These are phyloP conservation scores for Ophiocordyceps robertsii DNA, from an alignment of 2,329 filamentous ascomycete genomes.

Conservation along the genomic window DNA sequence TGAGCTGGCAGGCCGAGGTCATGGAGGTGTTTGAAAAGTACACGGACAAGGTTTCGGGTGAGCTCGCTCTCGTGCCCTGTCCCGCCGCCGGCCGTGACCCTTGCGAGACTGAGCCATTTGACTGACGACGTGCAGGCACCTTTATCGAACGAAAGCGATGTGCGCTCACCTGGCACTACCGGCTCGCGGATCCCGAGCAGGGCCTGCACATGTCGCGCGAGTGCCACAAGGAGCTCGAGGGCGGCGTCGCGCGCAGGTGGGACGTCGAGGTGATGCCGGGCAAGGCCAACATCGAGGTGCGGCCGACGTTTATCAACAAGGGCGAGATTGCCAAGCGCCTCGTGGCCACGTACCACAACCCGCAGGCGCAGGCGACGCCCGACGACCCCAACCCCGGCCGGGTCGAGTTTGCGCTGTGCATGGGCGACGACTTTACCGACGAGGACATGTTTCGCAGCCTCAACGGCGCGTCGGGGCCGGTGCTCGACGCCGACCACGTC, in stretches of 20 bases:
- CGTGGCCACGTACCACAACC: constrained; percentile 55
- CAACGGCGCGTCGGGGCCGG: constrained; percentile 41
- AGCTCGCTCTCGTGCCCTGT: constrained; percentile 12
- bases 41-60: constrained; percentile 74
- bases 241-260: constrained; percentile 62
- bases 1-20: constrained; percentile 85
- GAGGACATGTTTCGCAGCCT: constrained; percentile 93
- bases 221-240: constrained; percentile 70
- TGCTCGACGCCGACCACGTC: constrained; percentile 46
- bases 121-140: constrained; percentile 40
- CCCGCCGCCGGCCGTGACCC: neutral
- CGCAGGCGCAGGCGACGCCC: constrained; percentile 28
- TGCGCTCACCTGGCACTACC: constrained; percentile 94
- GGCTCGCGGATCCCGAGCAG: constrained; percentile 75
- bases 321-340: constrained; percentile 84
- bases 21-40: constrained; percentile 76
- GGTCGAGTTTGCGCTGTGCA: constrained; percentile 77
- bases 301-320: constrained; percentile 97
- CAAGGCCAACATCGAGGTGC: constrained; percentile 92
- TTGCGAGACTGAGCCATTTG: too few species aligned
- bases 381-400: constrained; percentile 31
- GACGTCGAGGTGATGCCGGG: constrained; percentile 95
- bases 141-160: constrained; percentile 93
- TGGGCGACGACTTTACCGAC: constrained; percentile 93
- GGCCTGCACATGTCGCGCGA: constrained; percentile 67